A percentile compares a stretch with the other conserved stretches of the same genome.
Conservation (phyloP, 805 yeast species). For the Kluyveromyces dobzhanskii region DNA sequence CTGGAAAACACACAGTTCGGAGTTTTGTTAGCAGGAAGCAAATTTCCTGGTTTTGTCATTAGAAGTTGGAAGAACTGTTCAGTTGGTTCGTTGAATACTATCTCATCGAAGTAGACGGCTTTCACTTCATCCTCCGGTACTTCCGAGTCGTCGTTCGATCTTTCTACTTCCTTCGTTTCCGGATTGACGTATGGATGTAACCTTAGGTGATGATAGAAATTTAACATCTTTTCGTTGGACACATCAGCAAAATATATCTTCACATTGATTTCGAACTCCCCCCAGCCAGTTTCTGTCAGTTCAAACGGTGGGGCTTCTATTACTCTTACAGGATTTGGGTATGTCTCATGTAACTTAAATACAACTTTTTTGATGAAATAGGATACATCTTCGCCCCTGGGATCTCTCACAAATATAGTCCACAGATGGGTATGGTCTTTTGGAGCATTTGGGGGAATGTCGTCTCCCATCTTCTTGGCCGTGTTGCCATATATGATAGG, state of each 20-base stretch:
- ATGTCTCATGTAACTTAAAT: conserved; percentile 92
- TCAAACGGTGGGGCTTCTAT: conserved; percentile 89
- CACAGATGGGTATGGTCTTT: conserved; percentile 90
- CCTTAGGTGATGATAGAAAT: conserved; percentile 80
- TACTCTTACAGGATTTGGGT: conserved; percentile 76
- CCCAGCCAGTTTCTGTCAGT: conserved; percentile 98
- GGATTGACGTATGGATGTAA: conserved; percentile 70
- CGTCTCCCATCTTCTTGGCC: conserved; percentile 57
- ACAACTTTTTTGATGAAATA: conserved; percentile 83
- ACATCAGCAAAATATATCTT: conserved; percentile 82
- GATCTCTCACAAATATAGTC: conserved; percentile 87
- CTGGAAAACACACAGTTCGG: conserved; percentile 34
- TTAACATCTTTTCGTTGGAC: conserved; percentile 79
- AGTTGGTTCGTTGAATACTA: conserved; percentile 93
- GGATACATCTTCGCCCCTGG: conserved; percentile 69
- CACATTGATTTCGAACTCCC: conserved; percentile 90
- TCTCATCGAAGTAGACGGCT: conserved; percentile 71
- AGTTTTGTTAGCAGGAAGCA: conserved; percentile 36
- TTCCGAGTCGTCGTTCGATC: conserved; percentile 15
- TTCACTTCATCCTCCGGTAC: conserved; percentile 36
- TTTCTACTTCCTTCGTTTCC: conserved; percentile 11
- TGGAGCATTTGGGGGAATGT: conserved; percentile 56
- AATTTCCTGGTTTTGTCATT: conserved; percentile 57
- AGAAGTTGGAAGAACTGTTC: conserved; percentile 75
- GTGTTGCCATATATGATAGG: conserved; percentile 79